Conservation (phyloP, 306 rosid species). For the Purshia tridentata region DNA sequence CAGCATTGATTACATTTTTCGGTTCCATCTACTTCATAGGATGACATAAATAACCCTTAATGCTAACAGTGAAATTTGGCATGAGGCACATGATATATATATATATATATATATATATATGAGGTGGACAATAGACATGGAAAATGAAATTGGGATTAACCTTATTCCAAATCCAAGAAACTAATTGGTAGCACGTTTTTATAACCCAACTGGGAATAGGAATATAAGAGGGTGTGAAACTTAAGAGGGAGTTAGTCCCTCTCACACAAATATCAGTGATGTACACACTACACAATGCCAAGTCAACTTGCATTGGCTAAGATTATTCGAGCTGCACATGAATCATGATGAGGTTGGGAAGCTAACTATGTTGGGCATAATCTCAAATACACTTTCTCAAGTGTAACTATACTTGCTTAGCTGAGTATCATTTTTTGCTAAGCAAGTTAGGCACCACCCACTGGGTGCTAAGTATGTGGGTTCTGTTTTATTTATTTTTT, state of each 20-base stretch:
- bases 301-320: slow-evolving; percentile 19
- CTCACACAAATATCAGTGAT: slow-evolving; percentile 5
- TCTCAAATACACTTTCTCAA: slow-evolving; percentile 36
- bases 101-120: slow-evolving; percentile 13
- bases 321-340: slow-evolving; percentile 5
- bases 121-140: slow-evolving; percentile 22
- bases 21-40: not conserved
- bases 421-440: slow-evolving; percentile 40
- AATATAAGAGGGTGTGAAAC: not conserved
- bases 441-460: slow-evolving; percentile 57
- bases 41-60: slow-evolving; percentile 21
- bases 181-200: slow-evolving; percentile 11
- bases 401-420: slow-evolving; percentile 36
- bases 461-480: too few relatives aligned
- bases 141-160: slow-evolving; percentile 14
- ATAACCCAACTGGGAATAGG: slow-evolving; percentile 15
- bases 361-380: slow-evolving; percentile 15
- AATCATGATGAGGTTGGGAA: slow-evolving; percentile 20
- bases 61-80: slow-evolving; percentile 21
- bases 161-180: slow-evolving; percentile 26
- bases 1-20: not conserved
- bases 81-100: not conserved
- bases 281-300: not conserved
- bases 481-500: not conserved
- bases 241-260: not conserved